Percentiles rank a stretch among this genome's conserved stretches.
Conservation (phyloP, 768 basidiomycete genomes). For the Serendipita sp. region DNA sequence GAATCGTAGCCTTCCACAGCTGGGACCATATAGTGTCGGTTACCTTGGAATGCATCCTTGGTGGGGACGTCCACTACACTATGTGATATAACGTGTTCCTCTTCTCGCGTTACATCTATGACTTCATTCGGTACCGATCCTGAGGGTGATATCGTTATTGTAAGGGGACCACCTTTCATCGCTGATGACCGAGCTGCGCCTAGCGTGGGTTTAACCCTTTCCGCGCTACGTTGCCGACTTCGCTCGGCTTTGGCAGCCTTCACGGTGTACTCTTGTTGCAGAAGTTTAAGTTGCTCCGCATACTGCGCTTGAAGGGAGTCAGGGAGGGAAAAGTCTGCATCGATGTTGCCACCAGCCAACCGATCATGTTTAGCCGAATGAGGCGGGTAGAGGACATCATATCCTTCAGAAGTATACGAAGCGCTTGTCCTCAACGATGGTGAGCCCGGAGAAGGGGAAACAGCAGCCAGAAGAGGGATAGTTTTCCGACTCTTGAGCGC, state of each 20-base stretch:
- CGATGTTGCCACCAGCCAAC: not conserved
- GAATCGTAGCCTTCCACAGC: not conserved
- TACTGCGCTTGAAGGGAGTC: not conserved
- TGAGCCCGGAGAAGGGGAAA: too few species aligned
- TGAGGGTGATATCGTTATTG: too few species aligned
- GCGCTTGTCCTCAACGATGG: too few species aligned
- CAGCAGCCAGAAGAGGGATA: not conserved
- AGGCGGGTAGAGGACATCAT: too few species aligned
- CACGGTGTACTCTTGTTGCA: not conserved
- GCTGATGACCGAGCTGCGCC: not conserved
- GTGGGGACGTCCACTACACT: too few species aligned
- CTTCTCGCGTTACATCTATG: too few species aligned
- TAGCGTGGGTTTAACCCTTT: not conserved
- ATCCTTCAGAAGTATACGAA: too few species aligned
- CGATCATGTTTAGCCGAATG: too few species aligned
- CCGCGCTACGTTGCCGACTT: not conserved
- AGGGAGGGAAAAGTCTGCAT: not conserved
- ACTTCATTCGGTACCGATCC: too few species aligned
- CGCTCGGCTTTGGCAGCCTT: conserved; percentile 1
- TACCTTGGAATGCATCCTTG: too few species aligned
- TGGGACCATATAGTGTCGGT: too few species aligned
- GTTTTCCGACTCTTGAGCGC: not conserved
- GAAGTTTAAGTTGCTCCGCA: not conserved
- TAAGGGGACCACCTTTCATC: not conserved
- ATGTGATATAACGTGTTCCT: too few species aligned